phyloP scores from a whole-genome alignment of 306 rosid species.

The Geum urbanum region DNA sequence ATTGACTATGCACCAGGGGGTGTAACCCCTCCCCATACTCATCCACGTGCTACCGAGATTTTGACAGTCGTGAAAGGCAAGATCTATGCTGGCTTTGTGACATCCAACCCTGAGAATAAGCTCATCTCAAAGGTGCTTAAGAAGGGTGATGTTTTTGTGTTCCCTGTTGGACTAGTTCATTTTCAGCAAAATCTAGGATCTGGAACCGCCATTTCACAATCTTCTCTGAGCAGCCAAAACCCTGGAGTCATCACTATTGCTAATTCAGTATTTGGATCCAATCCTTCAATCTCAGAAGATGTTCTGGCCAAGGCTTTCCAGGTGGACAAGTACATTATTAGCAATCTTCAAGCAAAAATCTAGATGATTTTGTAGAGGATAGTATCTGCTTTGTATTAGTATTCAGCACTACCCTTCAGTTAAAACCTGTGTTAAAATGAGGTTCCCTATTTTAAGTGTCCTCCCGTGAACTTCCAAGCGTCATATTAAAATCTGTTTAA shows the following conservation, averaged over 20 bases:
- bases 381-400: background rate
- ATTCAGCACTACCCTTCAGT: too few relatives aligned
- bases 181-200: constrained; percentile 20
- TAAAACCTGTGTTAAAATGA: too few relatives aligned
- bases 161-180: constrained; percentile 22
- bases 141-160: constrained; percentile 27
- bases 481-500: too few relatives aligned
- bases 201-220: constrained; percentile 18
- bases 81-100: constrained; percentile 21
- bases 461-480: too few relatives aligned
- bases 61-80: constrained; percentile 13
- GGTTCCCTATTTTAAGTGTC: too few relatives aligned
- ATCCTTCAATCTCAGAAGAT: constrained; percentile 14
- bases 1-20: constrained; percentile 21
- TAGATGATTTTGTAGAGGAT: background rate
- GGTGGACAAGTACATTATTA: constrained; percentile 17
- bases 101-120: constrained; percentile 22
- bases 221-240: constrained; percentile 26
- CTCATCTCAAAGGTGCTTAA: constrained; percentile 26
- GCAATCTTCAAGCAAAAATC: constrained; percentile 12
- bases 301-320: constrained; percentile 23
- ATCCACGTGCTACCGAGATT: constrained; percentile 26
- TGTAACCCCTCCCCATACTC: constrained; percentile 18
- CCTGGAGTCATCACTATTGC: constrained; percentile 25
- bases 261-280: constrained; percentile 18